Evolutionary conservation across 1,139 yeast species (phyloP).

Genomic region (Suhomyces guaymorum): DNA sequence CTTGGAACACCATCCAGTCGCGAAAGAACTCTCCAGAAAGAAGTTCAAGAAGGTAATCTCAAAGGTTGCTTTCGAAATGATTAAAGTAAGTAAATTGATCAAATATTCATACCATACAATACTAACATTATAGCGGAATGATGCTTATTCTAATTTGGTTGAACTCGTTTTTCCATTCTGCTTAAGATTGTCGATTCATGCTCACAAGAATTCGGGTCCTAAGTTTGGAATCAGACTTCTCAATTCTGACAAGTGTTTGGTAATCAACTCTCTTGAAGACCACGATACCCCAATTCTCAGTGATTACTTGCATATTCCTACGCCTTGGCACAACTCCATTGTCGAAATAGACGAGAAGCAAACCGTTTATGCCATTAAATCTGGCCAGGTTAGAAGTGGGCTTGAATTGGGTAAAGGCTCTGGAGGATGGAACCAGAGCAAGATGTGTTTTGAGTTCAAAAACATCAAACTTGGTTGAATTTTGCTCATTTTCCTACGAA

Average conservation of each 20-base stretch:
- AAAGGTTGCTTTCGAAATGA: slow-evolving; percentile 63
- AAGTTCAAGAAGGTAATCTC: slow-evolving; percentile 52
- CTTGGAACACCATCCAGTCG: slow-evolving; percentile 42
- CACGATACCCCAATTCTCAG: slow-evolving; percentile 30
- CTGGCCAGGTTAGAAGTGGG: slow-evolving; percentile 28
- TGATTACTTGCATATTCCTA: slow-evolving; percentile 61
- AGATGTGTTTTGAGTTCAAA: slow-evolving; percentile 16
- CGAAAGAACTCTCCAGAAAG: slow-evolving; percentile 43
- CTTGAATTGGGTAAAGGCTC: slow-evolving; percentile 24
- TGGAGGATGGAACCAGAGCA: slow-evolving; percentile 28
- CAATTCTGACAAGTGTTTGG: slow-evolving; percentile 44
- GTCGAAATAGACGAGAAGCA: slow-evolving; percentile 39
- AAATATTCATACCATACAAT: neutral
- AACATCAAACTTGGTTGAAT: slow-evolving; percentile 6
- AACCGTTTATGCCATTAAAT: slow-evolving; percentile 29
- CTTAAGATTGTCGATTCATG: slow-evolving; percentile 60
- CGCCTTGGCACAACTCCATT: slow-evolving; percentile 66
- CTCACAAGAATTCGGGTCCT: slow-evolving; percentile 59
- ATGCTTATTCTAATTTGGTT: slow-evolving; percentile 63
- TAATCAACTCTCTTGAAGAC: slow-evolving; percentile 32
- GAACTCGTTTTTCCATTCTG: slow-evolving; percentile 61
- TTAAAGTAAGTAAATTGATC: slow-evolving; percentile 29
- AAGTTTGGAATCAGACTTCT: slow-evolving; percentile 57
- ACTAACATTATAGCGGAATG: slow-evolving; percentile 45
- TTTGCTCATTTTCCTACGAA: no score